Conservation (phyloP, 345 rosid species). For the Ailanthus altissimus region DNA sequence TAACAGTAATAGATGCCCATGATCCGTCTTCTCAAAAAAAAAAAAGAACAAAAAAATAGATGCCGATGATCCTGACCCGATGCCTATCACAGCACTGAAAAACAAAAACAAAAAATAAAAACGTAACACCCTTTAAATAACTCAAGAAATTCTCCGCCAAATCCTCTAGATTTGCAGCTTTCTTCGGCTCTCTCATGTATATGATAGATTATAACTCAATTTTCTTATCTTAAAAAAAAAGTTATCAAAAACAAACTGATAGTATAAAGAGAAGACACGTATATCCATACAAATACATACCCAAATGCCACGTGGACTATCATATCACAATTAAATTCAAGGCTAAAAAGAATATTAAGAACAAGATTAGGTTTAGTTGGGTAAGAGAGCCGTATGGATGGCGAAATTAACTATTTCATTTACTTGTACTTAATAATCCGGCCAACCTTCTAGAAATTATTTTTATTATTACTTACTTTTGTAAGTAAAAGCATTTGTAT, state of each 20-base stretch:
- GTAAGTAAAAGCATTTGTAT: not conserved
- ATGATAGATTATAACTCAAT: not conserved
- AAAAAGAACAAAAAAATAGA: no score
- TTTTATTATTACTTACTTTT: not conserved
- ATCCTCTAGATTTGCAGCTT: not conserved
- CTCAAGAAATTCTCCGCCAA: not conserved
- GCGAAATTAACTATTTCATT: not conserved
- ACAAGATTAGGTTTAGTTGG: slow-evolving; percentile 9
- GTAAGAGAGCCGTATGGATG: not conserved
- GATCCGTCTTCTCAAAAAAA: no score
- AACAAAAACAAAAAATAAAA: no score
- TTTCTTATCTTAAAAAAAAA: not conserved
- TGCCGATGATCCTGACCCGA: slow-evolving; percentile 16
- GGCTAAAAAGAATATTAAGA: not conserved
- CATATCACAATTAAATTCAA: not conserved
- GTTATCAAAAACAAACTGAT: not conserved
- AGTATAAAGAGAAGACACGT: not conserved
- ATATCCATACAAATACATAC: not conserved
- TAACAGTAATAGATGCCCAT: not conserved
- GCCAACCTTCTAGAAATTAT: not conserved
- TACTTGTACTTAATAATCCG: not conserved
- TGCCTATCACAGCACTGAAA: slow-evolving; percentile 9
- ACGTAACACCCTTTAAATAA: not conserved
- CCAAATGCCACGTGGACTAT: slow-evolving; percentile 10
- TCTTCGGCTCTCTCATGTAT: not conserved